Evolutionary conservation across 164 flowering plant genomes (phyloP).

Genomic region (Saururus chinensis): DNA sequence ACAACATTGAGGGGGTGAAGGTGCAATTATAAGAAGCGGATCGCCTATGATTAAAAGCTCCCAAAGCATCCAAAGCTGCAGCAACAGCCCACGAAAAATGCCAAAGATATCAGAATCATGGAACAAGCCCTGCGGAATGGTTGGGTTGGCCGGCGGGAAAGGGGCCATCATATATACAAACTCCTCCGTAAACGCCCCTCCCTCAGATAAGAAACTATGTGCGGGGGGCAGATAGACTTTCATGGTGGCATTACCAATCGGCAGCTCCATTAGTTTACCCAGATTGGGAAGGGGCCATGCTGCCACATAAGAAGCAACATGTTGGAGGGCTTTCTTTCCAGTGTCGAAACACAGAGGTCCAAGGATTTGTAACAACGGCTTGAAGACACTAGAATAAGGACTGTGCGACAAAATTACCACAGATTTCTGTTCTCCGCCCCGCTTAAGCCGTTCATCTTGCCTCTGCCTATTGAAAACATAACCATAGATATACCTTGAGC

Average conservation of each 20-base stretch:
- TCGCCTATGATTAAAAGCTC: conserved; percentile 89
- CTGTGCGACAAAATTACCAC: conserved; percentile 75
- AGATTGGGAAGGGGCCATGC: conserved; percentile 75
- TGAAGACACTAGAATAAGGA: conserved; percentile 82
- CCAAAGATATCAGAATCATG: conserved; percentile 94
- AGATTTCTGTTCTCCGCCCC: conserved; percentile 98
- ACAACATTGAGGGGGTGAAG: conserved; percentile 93
- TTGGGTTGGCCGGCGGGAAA: conserved; percentile 67
- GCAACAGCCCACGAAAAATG: conserved; percentile 54
- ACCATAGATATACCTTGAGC: conserved; percentile 59
- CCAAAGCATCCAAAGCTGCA: conserved; percentile 94
- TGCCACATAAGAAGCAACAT: conserved; percentile 75
- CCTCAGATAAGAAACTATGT: conserved; percentile 56
- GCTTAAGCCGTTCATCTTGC: conserved; percentile 89
- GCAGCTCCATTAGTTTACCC: conserved; percentile 83
- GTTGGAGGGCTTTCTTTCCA: conserved; percentile 82
- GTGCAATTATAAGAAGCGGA: conserved; percentile 86
- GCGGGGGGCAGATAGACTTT: conserved; percentile 88
- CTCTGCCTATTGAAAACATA: conserved; percentile 96
- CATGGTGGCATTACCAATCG: conserved; percentile 79
- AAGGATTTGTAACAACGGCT: conserved; percentile 87
- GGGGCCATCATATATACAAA: conserved; percentile 61
- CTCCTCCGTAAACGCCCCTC: conserved; percentile 43
- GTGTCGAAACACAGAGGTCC: conserved; percentile 93
- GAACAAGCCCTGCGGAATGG: conserved; percentile 82